Conservation (phyloP, 2,329 filamentous ascomycete species). For the Arthrocladium fulminans region DNA sequence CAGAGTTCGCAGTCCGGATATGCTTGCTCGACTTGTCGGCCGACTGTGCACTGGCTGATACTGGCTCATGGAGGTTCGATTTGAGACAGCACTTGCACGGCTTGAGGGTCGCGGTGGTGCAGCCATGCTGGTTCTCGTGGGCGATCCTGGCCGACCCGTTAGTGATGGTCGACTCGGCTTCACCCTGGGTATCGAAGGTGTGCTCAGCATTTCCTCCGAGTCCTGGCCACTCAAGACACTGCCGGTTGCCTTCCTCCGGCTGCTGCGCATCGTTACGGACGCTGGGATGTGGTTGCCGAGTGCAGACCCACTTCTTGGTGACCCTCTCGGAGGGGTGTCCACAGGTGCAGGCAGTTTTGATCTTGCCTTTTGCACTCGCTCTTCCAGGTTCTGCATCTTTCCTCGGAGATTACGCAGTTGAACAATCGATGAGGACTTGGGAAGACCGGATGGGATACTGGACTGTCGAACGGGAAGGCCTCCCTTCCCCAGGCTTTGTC, state of each 20-base stretch:
- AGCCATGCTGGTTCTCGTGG: conserved; percentile 19
- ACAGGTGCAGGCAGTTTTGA: conserved; percentile 82
- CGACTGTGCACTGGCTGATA: conserved; percentile 20
- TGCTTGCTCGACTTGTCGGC: conserved; percentile 20
- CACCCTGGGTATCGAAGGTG: conserved; percentile 17
- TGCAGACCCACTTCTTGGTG: conserved; percentile 55
- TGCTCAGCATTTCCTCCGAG: conserved; percentile 23
- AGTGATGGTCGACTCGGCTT: conserved; percentile 53
- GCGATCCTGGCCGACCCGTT: conserved; percentile 37
- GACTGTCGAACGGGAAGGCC: conserved; percentile 17
- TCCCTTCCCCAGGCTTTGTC: conserved; percentile 27
- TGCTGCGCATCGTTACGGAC: conserved; percentile 55
- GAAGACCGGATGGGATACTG: conserved; percentile 31
- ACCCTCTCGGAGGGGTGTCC: conserved; percentile 67
- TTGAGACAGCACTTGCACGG: conserved; percentile 23
- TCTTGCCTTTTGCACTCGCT: conserved; percentile 79
- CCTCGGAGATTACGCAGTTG: conserved; percentile 91
- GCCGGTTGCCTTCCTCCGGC: conserved; percentile 56
- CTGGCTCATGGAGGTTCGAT: conserved; percentile 12
- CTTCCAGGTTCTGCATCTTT: conserved; percentile 94
- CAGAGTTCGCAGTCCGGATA: conserved; percentile 16
- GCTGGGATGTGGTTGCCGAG: conserved; percentile 42
- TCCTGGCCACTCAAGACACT: conserved; percentile 37
- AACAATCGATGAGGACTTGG: conserved; percentile 64
- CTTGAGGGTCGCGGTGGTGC: conserved; percentile 19